Evolutionary conservation across 345 rosid genomes (phyloP).

Genomic region (Kernera saxatilis): DNA sequence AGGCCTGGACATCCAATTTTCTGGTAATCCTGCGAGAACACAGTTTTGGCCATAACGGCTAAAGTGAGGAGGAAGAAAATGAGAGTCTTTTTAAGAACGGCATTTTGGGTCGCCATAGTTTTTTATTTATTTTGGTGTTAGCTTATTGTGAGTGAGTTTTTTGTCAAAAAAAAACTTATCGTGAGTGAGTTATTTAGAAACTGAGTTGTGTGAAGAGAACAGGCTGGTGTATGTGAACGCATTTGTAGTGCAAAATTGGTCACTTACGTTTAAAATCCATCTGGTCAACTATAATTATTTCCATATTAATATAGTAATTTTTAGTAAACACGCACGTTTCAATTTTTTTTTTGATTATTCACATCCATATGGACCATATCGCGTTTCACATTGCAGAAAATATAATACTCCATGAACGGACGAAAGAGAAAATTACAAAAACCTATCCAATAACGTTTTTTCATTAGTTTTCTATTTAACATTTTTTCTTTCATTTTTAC

Average conservation of each 20-base stretch:
- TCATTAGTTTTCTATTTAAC: too few relatives aligned
- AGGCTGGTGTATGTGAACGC: neutral
- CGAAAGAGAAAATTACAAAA: too few relatives aligned
- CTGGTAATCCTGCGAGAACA: constrained; percentile 6
- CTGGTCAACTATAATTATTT: neutral
- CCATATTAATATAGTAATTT: too few relatives aligned
- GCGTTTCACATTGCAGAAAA: too few relatives aligned
- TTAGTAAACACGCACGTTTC: too few relatives aligned
- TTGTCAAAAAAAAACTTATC: too few relatives aligned
- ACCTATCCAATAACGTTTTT: too few relatives aligned
- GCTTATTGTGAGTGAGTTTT: neutral
- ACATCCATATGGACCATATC: too few relatives aligned
- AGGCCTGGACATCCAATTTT: constrained; percentile 5
- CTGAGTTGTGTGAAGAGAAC: neutral
- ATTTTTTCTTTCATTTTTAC: too few relatives aligned
- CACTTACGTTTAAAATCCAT: neutral
- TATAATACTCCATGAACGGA: too few relatives aligned
- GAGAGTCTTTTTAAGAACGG: neutral
- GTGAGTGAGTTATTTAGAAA: neutral
- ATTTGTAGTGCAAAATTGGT: neutral
- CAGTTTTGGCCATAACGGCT: neutral
- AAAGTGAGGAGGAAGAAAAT: neutral
- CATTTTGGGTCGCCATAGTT: neutral
- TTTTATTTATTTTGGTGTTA: neutral
- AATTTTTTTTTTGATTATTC: too few relatives aligned